Conservation (phyloP, 805 yeast genomes). For the Kodamaea restingae region DNA sequence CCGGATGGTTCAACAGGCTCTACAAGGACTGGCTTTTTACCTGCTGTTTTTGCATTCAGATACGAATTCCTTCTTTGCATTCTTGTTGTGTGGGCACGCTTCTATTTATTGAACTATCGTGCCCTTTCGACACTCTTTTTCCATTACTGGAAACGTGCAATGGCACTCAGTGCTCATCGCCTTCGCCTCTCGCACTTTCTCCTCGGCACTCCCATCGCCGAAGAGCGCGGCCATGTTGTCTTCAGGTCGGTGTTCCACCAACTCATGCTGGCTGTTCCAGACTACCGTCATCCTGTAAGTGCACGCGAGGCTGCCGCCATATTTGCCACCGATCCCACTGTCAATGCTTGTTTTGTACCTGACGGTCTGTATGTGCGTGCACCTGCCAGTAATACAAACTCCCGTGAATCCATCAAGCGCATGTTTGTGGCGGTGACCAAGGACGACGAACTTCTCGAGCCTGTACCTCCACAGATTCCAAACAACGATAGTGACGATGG, state of each 20-base stretch:
- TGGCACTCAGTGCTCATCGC: conserved; percentile 49
- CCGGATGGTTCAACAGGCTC: background rate
- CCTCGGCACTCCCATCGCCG: conserved; percentile 54
- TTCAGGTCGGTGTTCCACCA: conserved; percentile 50
- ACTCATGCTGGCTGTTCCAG: conserved; percentile 44
- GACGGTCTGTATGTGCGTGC: conserved; percentile 83
- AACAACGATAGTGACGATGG: conserved; percentile 43
- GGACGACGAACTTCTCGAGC: conserved; percentile 51
- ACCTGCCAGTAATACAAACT: conserved; percentile 76
- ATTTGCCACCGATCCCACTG: conserved; percentile 39
- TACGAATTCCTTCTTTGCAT: background rate
- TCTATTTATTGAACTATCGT: conserved; percentile 2
- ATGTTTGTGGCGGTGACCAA: conserved; percentile 81
- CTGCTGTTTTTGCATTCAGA: background rate
- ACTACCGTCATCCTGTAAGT: conserved; percentile 56
- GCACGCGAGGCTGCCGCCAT: conserved; percentile 39
- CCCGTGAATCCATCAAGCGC: conserved; percentile 57
- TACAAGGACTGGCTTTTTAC: background rate
- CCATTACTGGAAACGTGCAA: conserved; percentile 59
- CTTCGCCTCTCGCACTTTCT: conserved; percentile 82
- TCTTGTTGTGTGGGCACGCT: background rate
- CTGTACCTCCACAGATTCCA: conserved; percentile 38
- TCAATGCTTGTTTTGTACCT: conserved; percentile 62
- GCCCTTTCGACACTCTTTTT: conserved; percentile 30
- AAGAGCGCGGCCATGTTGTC: conserved; percentile 65